Conservation (phyloP, 1,284 basidiomycete genomes). For the Baeospora myosura region DNA sequence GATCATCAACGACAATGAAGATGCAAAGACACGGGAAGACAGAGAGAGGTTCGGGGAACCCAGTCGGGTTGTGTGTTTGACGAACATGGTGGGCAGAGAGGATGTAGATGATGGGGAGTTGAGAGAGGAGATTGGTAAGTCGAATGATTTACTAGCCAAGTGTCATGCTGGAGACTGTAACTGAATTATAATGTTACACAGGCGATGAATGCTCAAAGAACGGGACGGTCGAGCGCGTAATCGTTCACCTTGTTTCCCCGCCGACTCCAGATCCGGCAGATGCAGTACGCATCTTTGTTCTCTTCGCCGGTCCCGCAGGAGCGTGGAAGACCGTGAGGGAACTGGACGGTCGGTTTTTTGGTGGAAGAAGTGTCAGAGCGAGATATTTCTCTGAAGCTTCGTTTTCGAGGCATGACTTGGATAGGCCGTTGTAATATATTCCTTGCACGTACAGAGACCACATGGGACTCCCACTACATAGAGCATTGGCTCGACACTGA, state of each 20-base stretch:
- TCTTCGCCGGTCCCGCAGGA: conserved; percentile 82
- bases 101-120: conserved; percentile 84
- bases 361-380: conserved; percentile 75
- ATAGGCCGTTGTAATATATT: conserved; percentile 27
- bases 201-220: conserved; percentile 87
- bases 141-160: conserved; percentile 12
- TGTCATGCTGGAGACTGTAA: conserved; percentile 9
- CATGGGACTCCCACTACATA: no score
- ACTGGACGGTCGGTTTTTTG: conserved; percentile 87
- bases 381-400: conserved; percentile 72
- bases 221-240: conserved; percentile 83
- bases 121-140: conserved; percentile 77
- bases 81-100: conserved; percentile 78
- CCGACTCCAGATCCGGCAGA: conserved; percentile 53
- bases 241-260: conserved; percentile 73
- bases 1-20: conserved; percentile 83
- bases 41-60: conserved; percentile 77
- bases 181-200: conserved; percentile 21
- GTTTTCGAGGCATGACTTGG: conserved; percentile 48
- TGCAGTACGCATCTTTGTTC: conserved; percentile 76
- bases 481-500: no score
- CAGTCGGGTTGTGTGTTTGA: conserved; percentile 80
- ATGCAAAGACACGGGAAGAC: conserved; percentile 66
- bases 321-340: conserved; percentile 92
- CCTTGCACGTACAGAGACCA: no score